A percentile compares a stretch with the other conserved stretches of the same genome.
Evolutionary conservation across 768 basidiomycete genomes (phyloP).

Genomic region (Calocybe cyanea): DNA sequence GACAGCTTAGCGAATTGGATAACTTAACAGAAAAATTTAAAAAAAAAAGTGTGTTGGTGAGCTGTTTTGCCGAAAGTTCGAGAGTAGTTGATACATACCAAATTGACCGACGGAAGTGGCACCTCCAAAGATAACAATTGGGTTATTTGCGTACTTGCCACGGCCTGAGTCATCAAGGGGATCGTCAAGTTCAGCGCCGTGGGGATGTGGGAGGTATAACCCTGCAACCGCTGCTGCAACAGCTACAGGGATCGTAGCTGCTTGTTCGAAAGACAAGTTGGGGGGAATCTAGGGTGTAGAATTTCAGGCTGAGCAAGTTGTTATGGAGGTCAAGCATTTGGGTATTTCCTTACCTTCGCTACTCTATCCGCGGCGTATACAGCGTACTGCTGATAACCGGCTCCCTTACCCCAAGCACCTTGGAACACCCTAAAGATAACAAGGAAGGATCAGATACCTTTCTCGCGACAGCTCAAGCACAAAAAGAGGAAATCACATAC

Average conservation of each 20-base stretch:
- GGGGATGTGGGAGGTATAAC: slow-evolving; percentile 24
- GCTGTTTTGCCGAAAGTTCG: background rate
- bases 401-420: slow-evolving; percentile 10
- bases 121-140: slow-evolving; percentile 34
- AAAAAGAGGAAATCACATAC: slow-evolving; percentile 25
- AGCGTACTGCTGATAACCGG: slow-evolving; percentile 26
- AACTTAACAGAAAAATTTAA: background rate
- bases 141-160: slow-evolving; percentile 26
- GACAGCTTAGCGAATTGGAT: slow-evolving; percentile 33
- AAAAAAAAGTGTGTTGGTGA: background rate
- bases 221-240: slow-evolving; percentile 26
- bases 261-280: slow-evolving; percentile 32
- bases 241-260: slow-evolving; percentile 30
- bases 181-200: slow-evolving; percentile 24
- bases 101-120: slow-evolving; percentile 33
- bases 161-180: slow-evolving; percentile 30
- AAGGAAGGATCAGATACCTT: background rate
- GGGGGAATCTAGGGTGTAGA: slow-evolving; percentile 34
- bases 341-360: slow-evolving; percentile 10
- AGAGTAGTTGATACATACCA: slow-evolving; percentile 17
- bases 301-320: slow-evolving; percentile 20
- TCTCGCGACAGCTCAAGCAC: background rate
- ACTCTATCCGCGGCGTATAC: slow-evolving; percentile 17
- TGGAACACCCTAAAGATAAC: slow-evolving; percentile 13
- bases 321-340: slow-evolving; percentile 22